Percentiles rank a stretch among this genome's conserved stretches.
phyloP scores from a whole-genome alignment of 371 early-diverging fungal species.

The Quaeritorhiza haematococci region DNA sequence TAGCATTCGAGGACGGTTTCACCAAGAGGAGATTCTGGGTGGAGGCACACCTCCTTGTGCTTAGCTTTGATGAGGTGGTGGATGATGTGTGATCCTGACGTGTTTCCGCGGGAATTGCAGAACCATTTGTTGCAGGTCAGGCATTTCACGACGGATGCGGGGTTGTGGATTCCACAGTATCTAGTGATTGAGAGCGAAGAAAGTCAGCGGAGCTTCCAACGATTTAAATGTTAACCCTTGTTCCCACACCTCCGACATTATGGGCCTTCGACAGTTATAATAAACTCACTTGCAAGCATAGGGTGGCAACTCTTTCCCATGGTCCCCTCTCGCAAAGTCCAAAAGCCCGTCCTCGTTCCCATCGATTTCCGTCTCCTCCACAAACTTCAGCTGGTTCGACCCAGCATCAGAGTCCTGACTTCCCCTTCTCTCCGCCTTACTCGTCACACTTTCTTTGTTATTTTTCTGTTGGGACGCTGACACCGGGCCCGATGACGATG shows the following conservation, averaged over 20 bases:
- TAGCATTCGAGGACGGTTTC: constrained; percentile 94
- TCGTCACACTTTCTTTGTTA: background rate
- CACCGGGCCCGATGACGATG: too few species aligned
- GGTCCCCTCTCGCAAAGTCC: constrained; percentile 2
- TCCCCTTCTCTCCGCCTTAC: background rate
- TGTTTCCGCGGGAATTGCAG: constrained; percentile 84
- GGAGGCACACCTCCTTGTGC: constrained; percentile 91
- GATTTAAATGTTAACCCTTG: background rate
- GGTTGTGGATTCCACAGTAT: constrained; percentile 91
- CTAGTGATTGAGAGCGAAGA: constrained; percentile 10
- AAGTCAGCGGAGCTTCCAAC: too few species aligned
- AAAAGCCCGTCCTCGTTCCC: constrained; percentile 13
- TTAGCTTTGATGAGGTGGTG: constrained; percentile 90
- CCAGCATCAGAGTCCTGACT: too few species aligned
- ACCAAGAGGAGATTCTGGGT: constrained; percentile 85
- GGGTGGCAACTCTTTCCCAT: constrained; percentile 59
- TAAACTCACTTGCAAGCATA: constrained; percentile 77
- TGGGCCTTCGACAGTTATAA: background rate
- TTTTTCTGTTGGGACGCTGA: background rate
- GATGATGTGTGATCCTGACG: constrained; percentile 93
- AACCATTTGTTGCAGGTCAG: constrained; percentile 92
- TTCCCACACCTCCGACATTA: too few species aligned
- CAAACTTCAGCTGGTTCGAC: background rate
- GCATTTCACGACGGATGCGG: constrained; percentile 89
- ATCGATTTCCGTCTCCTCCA: constrained; percentile 13